Evolutionary conservation across 345 rosid species (phyloP), one percentile per base, ranked within the genome.

Genomic region (Balakata baccata): DNA sequence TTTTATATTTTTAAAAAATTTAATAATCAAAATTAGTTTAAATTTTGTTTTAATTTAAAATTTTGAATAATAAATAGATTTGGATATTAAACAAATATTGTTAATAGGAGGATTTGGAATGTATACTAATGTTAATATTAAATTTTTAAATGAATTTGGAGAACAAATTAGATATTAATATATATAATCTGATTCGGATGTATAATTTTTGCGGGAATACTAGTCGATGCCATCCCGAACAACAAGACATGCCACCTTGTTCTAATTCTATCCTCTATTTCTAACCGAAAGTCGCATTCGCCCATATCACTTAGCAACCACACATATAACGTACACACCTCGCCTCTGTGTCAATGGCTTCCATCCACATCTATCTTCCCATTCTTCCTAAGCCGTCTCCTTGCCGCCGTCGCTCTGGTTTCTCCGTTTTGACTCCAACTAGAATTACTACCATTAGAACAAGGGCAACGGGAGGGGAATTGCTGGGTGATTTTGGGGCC

Each of bases 401-500:
- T 29, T 69, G 49, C 58, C 68, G 62, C 12, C 81, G 69, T 38
- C 72, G 49, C 39, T 17, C 11, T 59, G 53, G 65, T 41, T 7
- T 81, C 34, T 61, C 76, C 50, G 13, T 56, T 66, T 66, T 23
- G 51, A 14, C 66, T 73, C 78, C 23, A 53, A 56, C 61, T 51
- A 66, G 72, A 61, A 61, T 52, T 38, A 11, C 43, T 29, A 11
- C 59, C 57, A 25, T 77, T 70, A 77, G 76, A 73, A 79, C 47
- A 38, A 75, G 72, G 39, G 88, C 84, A 7, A 0, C 39, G 73
- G 3, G 38, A 69, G 85, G 20, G 47, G 91, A 88, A 69, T 1
- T 50, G 56, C 20, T 81, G 75, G 93, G 92, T 14, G 96, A 89
- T 73, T 91, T 91, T 68, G 93, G 96, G 20, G 90, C 87, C 10